Conservation (phyloP, 148 eudicot genomes). For the Vaccinium myrtillus region DNA sequence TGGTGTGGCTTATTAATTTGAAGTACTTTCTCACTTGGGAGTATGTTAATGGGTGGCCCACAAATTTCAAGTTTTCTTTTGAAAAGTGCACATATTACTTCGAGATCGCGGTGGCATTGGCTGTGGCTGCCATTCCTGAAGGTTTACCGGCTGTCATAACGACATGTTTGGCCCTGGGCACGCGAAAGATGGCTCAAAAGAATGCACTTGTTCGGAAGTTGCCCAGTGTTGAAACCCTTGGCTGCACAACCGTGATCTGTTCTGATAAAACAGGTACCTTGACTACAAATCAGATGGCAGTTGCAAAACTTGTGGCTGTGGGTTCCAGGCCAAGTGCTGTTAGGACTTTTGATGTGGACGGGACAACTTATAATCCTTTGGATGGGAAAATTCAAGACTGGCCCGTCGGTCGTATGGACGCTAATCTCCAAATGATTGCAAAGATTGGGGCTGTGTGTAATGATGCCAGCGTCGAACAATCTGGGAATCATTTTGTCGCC, state of each 20-base stretch:
- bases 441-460: conserved; percentile 70
- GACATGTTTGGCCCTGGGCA: conserved; percentile 81
- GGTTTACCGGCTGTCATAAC: conserved; percentile 87
- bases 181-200: conserved; percentile 82
- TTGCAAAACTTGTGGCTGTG: conserved; percentile 63
- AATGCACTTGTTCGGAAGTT: conserved; percentile 75
- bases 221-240: conserved; percentile 82
- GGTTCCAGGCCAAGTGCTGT: conserved; percentile 33
- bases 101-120: conserved; percentile 79
- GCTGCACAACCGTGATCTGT: conserved; percentile 80
- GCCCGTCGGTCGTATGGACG: conserved; percentile 52
- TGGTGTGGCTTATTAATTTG: conserved; percentile 74
- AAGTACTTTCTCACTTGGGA: conserved; percentile 81
- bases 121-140: conserved; percentile 83
- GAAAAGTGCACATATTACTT: conserved; percentile 81
- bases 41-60: conserved; percentile 66
- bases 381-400: conserved; percentile 63
- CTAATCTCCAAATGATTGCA: conserved; percentile 71
- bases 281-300: conserved; percentile 88
- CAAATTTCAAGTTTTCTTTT: conserved; percentile 66
- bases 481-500: conserved; percentile 55
- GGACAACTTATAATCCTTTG: conserved; percentile 62
- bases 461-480: conserved; percentile 66
- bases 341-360: conserved; percentile 59
- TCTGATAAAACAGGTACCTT: conserved; percentile 81